These are phyloP conservation scores for Cladophialophora carrionii DNA, from an alignment of 2,329 filamentous ascomycete genomes.

Conservation along the genomic window DNA sequence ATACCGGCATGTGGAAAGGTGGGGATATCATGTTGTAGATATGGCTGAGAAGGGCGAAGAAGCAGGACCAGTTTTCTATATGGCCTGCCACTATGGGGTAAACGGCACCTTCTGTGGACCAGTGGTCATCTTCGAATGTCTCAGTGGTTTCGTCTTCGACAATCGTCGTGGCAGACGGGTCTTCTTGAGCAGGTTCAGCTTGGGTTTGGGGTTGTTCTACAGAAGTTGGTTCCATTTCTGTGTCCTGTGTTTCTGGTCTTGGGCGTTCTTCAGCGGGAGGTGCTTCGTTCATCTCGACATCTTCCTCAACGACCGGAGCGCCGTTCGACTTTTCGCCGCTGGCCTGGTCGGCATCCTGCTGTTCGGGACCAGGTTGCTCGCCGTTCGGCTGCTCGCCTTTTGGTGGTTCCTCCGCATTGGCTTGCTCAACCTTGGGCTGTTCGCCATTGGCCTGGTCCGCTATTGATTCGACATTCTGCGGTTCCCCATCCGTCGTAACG, in stretches of 20 bases:
- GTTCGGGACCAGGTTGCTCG: constrained; percentile 9
- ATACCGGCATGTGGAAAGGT: constrained; percentile 89
- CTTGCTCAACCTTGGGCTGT: constrained; percentile 44
- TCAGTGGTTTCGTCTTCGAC: constrained; percentile 51
- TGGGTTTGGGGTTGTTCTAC: constrained; percentile 12
- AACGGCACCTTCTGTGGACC: constrained; percentile 84
- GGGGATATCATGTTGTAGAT: constrained; percentile 87
- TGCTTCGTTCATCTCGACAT: constrained; percentile 53
- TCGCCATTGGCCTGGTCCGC: constrained; percentile 15
- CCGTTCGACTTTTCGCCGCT: constrained; percentile 42
- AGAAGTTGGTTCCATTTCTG: constrained; percentile 13
- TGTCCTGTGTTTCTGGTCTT: constrained; percentile 20
- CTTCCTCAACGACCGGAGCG: constrained; percentile 41
- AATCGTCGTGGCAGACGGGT: constrained; percentile 3
- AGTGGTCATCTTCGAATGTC: constrained; percentile 84
- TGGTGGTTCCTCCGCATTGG: constrained; percentile 42
- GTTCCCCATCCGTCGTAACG: background rate
- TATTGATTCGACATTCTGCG: constrained; percentile 18
- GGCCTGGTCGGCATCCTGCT: constrained; percentile 12
- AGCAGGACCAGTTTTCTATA: constrained; percentile 88
- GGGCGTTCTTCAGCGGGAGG: constrained; percentile 39
- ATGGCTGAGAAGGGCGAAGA: constrained; percentile 90
- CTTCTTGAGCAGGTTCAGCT: background rate
- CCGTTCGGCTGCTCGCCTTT: constrained; percentile 4
- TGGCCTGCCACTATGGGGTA: constrained; percentile 81